Evolutionary conservation across 345 rosid genomes (phyloP).

Genomic region (Mercurialis annua): DNA sequence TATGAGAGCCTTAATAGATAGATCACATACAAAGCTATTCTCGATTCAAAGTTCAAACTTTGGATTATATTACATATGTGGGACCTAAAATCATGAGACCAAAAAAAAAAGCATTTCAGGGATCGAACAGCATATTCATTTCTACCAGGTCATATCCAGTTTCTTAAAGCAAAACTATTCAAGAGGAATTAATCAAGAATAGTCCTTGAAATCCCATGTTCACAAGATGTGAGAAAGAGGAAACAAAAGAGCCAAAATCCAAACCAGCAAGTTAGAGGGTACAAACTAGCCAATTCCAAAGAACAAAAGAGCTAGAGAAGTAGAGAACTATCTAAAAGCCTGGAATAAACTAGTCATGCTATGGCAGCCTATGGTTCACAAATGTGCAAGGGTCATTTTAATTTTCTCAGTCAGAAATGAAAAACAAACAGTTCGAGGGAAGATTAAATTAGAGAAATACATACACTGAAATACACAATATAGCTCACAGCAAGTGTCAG

Average conservation of each 20-base stretch:
- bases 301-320: too few relatives aligned
- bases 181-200: neutral
- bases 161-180: neutral
- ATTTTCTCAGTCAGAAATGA: conserved; percentile 1
- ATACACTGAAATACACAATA: conserved; percentile 76
- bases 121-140: neutral
- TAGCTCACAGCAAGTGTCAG: conserved; percentile 95
- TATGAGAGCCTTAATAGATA: too few relatives aligned
- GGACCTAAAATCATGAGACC: neutral
- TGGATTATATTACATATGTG: neutral
- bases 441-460: conserved; percentile 25
- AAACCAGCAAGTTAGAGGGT: neutral
- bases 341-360: neutral
- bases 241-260: neutral
- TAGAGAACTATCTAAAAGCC: neutral
- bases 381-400: too few relatives aligned
- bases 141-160: neutral
- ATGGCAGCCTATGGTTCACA: neutral
- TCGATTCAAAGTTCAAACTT: neutral
- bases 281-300: neutral
- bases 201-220: too few relatives aligned
- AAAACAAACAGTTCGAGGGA: neutral
- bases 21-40: neutral
- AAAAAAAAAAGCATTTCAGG: neutral
- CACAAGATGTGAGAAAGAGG: neutral